Evolutionary conservation across 2,329 filamentous ascomycete genomes (phyloP), one percentile per base, ranked within the genome.

Genomic region (Talaromyces rugulosus): DNA sequence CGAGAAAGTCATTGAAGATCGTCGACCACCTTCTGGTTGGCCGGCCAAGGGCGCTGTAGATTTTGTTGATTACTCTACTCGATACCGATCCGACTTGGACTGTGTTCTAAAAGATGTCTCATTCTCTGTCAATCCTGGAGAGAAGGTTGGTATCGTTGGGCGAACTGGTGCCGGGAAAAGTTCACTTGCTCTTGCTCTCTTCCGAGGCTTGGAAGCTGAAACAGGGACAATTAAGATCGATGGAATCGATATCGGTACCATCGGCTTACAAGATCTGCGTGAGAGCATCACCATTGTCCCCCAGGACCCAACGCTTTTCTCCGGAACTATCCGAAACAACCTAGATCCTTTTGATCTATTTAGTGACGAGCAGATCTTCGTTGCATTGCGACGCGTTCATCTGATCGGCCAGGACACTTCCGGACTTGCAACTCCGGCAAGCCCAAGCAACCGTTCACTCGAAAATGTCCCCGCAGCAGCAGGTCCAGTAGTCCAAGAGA

Each of bases 251-350:
- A 92, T 98, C 71, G 88, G 91, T 57, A 81, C 83, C 65, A 97
- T 99, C 66, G 95, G 95, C 6, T 84, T 99, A n/a, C 90, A 91
- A 66, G 94, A 98, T 76, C 81, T 99, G 69, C 90, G 95, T 60
- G 90, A 96, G 77, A 89, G 91, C 54, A 96, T 99, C 69, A 97
- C 96, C 0, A 98, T 99, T 76, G 95, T 99, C 62, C 95, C 95
- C 31, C 95, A 99, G 79, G 95, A 99, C 72, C 95, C 60, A 0
- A 98, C 94, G 0, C 82, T 98, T 0, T 98, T 98, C 77, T 93
- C 88, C 14, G 94, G 94, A 66, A 97, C 93, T 0, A 90, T 98
- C 65, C 87, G 94, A 65, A 92, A 83, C 74, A 99, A 99, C 72
- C 83, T 99, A 27, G 95, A 99, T 74, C 95, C 95, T 0, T 99